Evolutionary conservation across 2,329 filamentous ascomycete genomes (phyloP).

Genomic region (Penicillium sp.): DNA sequence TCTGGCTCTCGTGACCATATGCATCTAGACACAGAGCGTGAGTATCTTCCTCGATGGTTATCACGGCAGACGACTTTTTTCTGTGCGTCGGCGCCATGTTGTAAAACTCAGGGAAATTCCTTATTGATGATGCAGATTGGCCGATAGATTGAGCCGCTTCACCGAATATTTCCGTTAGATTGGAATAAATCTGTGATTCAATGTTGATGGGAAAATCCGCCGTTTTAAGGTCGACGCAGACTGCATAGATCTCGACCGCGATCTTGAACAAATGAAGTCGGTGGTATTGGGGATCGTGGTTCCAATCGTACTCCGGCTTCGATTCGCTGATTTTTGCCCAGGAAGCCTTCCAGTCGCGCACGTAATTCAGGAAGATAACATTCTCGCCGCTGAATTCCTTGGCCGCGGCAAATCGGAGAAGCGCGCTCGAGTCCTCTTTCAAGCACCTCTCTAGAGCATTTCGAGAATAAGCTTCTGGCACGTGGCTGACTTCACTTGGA

Average conservation of each 20-base stretch:
- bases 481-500: constrained; percentile 15
- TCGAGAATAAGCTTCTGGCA: constrained; percentile 51
- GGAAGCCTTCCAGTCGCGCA: constrained; percentile 53
- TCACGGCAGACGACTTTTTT: constrained; percentile 4
- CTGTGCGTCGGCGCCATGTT: constrained; percentile 27
- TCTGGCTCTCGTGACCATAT: constrained; percentile 3
- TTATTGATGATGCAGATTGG: constrained; percentile 29
- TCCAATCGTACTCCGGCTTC: constrained; percentile 1
- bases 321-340: constrained; percentile 17
- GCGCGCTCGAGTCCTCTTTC: constrained; percentile 53
- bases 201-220: constrained; percentile 64
- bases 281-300: constrained; percentile 23
- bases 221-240: constrained; percentile 55
- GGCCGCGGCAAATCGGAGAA: constrained; percentile 61
- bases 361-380: constrained; percentile 60
- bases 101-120: constrained; percentile 39
- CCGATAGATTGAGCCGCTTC: constrained; percentile 33
- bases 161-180: constrained; percentile 54
- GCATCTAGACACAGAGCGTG: constrained; percentile 6
- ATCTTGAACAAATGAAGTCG: constrained; percentile 52
- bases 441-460: constrained; percentile 59
- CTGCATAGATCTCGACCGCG: constrained; percentile 57
- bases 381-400: constrained; percentile 67
- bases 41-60: background rate
- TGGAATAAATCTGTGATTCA: constrained; percentile 53